Conservation (phyloP, 805 yeast species). For the Candida ovalis region DNA sequence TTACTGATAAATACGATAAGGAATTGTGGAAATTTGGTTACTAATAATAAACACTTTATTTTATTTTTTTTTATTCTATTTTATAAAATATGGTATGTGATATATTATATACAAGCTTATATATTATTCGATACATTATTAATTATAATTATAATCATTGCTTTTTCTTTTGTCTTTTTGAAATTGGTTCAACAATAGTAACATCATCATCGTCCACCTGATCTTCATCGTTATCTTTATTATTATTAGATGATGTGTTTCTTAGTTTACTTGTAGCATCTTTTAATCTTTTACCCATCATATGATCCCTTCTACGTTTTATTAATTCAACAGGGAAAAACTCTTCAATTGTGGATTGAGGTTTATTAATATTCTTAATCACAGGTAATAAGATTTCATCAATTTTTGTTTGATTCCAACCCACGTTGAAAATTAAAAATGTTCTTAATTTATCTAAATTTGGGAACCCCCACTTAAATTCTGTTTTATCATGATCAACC, state of each 20-base stretch:
- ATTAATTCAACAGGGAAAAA: conserved; percentile 62
- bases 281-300: conserved; percentile 57
- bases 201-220: background rate
- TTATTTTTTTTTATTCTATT: background rate
- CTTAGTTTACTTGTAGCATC: conserved; percentile 52
- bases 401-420: conserved; percentile 74
- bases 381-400: conserved; percentile 86
- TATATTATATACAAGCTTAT: background rate
- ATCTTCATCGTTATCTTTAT: too few relatives aligned
- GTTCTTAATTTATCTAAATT: conserved; percentile 74
- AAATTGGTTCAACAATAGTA: background rate
- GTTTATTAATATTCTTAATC: conserved; percentile 70
- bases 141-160: background rate
- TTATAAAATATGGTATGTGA: background rate
- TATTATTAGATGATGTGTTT: background rate
- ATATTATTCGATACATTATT: background rate
- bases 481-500: conserved; percentile 76
- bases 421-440: conserved; percentile 64
- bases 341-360: conserved; percentile 61
- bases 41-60: too few relatives aligned
- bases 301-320: conserved; percentile 41
- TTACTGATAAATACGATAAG: conserved; percentile 59
- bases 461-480: conserved; percentile 88
- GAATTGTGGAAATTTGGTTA: conserved; percentile 34
- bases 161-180: background rate